Evolutionary conservation across 2,329 filamentous ascomycete genomes (phyloP), one percentile per base, ranked within the genome.

Genomic region (Emydomyces testavorans): DNA sequence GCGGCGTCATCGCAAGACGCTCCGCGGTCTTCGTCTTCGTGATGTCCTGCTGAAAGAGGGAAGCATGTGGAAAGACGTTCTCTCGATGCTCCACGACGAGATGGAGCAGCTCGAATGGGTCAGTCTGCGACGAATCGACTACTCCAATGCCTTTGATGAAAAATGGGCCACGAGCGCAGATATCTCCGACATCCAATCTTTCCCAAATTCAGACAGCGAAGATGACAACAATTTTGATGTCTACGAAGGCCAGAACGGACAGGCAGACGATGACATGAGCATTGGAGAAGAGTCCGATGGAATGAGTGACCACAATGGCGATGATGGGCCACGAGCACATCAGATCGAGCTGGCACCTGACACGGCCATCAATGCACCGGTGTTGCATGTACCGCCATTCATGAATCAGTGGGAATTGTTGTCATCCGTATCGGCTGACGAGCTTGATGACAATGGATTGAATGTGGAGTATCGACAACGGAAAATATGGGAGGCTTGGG

Each of bases 41-140:
- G 74, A 78, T 44, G 71, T 84, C n/a, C 70, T 77, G 18, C 67
- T 84, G 6, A 77, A 75, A 48, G 71, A 77, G 5, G 76, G 73
- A 1, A 76, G 74, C 49, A 65, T 66, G 50, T 83, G 80, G 80
- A 72, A 71, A 52, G 74, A 81, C 47, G 71, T 84, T 0, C 68
- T 83, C 0, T 60, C 63, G 3, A 72, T 73, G 16, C 63, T 84
- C 11, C 72, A 76, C 40, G 64, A 72, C 6, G 71, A 79, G 41
- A 75, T 81, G 69, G 64, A 67, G 28, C 66, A 70, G 21, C 63
- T 83, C 13, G 74, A 80, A 38, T 80, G 77, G 71, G 71, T 83
- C 24, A 78, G 77, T 54, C 62, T 84, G n/a, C 68, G 76, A 29
- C 66, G 76, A 4, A 77, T 82, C 40, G 75, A 77, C 31, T 83